Evolutionary conservation across 441 rosid genomes (phyloP).

Genomic region (Syzygium syzygioides): DNA sequence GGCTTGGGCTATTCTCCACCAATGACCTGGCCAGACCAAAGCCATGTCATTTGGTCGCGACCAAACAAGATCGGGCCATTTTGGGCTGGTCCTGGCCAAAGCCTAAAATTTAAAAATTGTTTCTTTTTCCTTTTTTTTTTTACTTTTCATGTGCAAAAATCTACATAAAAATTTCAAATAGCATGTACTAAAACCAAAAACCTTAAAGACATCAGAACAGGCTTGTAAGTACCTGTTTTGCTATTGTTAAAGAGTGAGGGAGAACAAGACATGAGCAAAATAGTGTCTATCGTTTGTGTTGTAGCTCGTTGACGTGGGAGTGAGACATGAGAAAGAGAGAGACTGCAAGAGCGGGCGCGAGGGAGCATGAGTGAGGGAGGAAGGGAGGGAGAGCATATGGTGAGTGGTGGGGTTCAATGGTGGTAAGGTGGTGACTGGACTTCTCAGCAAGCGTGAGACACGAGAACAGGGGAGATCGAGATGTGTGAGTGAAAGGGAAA

Average conservation of each 20-base stretch:
- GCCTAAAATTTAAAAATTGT: neutral
- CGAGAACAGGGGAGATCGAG: neutral
- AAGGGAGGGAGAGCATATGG: neutral
- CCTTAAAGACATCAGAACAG: neutral
- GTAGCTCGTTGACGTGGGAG: neutral
- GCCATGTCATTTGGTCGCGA: neutral
- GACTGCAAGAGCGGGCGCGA: neutral
- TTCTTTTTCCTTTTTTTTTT: neutral
- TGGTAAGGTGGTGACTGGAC: neutral
- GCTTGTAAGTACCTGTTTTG: neutral
- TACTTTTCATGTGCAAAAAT: neutral
- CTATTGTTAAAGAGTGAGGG: neutral
- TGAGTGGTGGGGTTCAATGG: neutral
- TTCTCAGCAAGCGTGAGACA: neutral
- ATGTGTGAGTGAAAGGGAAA: neutral
- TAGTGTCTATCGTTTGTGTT: neutral
- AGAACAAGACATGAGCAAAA: neutral
- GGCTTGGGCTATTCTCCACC: neutral
- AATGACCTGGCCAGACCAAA: neutral
- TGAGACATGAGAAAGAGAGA: neutral
- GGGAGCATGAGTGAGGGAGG: neutral
- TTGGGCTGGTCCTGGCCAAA: neutral
- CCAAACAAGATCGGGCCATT: neutral
- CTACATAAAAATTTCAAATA: neutral
- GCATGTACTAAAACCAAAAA: neutral